A percentile compares a stretch with the other conserved stretches of the same genome.
phyloP scores from a whole-genome alignment of 805 yeast genomes.

The Pachysolen tannophilus region DNA sequence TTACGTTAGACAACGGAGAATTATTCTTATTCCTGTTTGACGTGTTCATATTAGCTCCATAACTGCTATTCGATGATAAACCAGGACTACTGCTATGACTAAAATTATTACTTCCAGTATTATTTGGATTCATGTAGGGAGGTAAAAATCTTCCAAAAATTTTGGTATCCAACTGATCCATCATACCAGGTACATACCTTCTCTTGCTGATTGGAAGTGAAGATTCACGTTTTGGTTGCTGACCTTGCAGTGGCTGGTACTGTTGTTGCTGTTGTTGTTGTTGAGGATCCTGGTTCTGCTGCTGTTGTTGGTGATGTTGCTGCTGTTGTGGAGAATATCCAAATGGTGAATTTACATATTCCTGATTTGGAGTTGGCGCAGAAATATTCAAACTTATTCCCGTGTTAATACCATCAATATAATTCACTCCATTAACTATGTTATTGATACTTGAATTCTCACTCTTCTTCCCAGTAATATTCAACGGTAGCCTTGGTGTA shows the following conservation, averaged over 20 bases:
- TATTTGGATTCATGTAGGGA: conserved; percentile 56
- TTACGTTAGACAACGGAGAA: too few relatives aligned
- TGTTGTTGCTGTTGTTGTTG: conserved; percentile 17
- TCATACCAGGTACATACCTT: conserved; percentile 68
- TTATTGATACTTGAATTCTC: conserved; percentile 10
- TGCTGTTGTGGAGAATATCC: background rate
- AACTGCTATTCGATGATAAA: conserved; percentile 1
- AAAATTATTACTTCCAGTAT: conserved; percentile 12
- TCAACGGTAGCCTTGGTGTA: background rate
- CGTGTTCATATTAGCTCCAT: conserved; percentile 1
- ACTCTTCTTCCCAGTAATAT: conserved; percentile 14
- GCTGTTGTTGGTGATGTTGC: conserved; percentile 10
- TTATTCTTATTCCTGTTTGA: too few relatives aligned
- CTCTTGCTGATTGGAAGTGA: conserved; percentile 8
- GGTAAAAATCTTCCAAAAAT: conserved; percentile 79
- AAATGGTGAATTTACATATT: background rate
- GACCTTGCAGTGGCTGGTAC: conserved; percentile 20
- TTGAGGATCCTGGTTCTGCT: too few relatives aligned
- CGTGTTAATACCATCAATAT: conserved; percentile 25
- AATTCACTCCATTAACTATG: conserved; percentile 23
- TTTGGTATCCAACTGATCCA: conserved; percentile 79
- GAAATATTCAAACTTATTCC: conserved; percentile 22
- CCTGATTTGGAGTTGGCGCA: conserved; percentile 5
- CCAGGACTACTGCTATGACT: conserved; percentile 11
- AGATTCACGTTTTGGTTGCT: conserved; percentile 2